Evolutionary conservation across 371 early-diverging fungal species (phyloP).

Genomic region (Dinochytrium kinnereticum): DNA sequence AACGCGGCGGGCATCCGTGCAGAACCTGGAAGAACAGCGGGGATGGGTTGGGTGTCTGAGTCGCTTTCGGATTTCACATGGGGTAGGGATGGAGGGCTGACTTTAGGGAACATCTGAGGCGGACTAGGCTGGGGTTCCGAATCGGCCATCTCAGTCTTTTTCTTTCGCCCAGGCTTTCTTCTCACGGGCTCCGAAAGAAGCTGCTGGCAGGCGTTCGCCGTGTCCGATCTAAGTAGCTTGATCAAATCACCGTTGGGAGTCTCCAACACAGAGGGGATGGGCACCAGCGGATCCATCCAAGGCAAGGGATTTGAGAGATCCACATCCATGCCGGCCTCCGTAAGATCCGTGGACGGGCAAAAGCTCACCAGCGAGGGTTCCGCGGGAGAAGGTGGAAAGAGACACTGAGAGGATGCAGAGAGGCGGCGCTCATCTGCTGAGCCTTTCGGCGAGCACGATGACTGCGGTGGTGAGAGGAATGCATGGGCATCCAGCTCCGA

Average conservation of each 20-base stretch:
- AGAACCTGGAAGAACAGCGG: neutral
- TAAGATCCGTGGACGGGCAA: neutral
- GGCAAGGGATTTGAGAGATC: neutral
- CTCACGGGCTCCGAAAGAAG: constrained; percentile 32
- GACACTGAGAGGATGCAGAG: neutral
- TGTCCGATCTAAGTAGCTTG: constrained; percentile 24
- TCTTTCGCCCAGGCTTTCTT: constrained; percentile 37
- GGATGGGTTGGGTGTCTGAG: neutral
- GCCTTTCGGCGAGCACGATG: neutral
- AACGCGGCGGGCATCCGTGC: neutral
- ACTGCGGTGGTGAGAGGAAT: neutral
- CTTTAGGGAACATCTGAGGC: neutral
- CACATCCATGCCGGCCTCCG: neutral
- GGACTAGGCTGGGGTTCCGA: neutral
- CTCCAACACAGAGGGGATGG: neutral
- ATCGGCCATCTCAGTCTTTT: constrained; percentile 15
- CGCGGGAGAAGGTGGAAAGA: neutral
- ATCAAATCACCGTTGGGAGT: neutral
- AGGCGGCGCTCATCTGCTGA: neutral
- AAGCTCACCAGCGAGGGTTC: neutral
- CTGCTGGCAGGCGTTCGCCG: constrained; percentile 18
- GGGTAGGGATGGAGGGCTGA: neutral
- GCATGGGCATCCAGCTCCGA: neutral
- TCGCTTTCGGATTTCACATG: constrained; percentile 12
- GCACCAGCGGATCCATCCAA: neutral